Evolutionary conservation across 495 filamentous ascomycete genomes (phyloP), one percentile per base, ranked within the genome.

Genomic region (Neurospora terricola): DNA sequence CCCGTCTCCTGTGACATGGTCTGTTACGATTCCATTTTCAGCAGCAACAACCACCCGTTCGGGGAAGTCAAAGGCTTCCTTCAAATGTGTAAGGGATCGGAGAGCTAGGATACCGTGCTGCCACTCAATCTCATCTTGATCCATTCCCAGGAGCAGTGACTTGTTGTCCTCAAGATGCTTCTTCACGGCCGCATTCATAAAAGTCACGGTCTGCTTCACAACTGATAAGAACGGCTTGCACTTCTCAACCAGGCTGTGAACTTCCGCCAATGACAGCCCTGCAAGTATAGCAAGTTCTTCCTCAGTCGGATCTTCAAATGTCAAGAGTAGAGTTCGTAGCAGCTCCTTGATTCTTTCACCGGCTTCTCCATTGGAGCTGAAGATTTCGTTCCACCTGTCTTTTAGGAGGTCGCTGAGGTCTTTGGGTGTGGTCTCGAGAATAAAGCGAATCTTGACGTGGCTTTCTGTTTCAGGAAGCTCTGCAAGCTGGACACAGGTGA

Each of bases 71-170:
- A 45, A 45, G 42, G 8, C 42, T 45, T 79, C 80, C 10, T 78
- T 78, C n/a, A 82, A 62, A 36, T 83, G 78, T 6, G 76, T 76
- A 72, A 83, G 83, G 8, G 74, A 78, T 6, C 81, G 75, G 9
- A 79, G 74, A 39, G 80, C 78, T 5, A 83, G 69, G 16, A 83
- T 78, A 34, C 81, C 82, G 39, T 83, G 81, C 62, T 82, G 82
- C 80, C 78, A 80, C 59, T 82, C 80, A 38, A 80, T 81, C 48
- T 80, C 80, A 68, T 82, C 82, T 23, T 76, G 37, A 3, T 76
- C 76, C 59, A 83, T 73, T 10, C 78, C 77, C 16, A 83, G 74
- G 4, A 82, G 71, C 23, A n/a, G 42, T 45, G 18, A 45, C 42
- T 45, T 45, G 18, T 45, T 45, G 42, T 45, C 42, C 42, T 45